Evolutionary conservation across 2,329 filamentous ascomycete species (phyloP).

Genomic region (Gaeumannomyces sp.): DNA sequence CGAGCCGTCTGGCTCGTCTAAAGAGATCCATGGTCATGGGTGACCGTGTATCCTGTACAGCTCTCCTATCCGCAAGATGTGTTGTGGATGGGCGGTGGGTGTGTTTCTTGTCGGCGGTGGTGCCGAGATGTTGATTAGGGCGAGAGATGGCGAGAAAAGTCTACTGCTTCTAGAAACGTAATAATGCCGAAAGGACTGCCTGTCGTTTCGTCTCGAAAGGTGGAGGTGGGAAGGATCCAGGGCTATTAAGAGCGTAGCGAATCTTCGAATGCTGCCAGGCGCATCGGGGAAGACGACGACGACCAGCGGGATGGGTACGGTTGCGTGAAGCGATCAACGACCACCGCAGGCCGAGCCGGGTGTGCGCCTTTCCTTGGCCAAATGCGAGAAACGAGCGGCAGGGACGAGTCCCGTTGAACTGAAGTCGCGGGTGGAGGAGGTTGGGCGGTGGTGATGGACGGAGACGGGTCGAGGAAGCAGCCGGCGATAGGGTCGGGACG

Average conservation of each 20-base stretch:
- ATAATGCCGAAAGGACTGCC: neutral
- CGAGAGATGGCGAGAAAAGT: neutral
- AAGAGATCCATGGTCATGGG: slow-evolving; percentile 48
- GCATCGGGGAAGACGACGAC: neutral
- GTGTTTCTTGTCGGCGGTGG: neutral
- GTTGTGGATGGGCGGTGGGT: neutral
- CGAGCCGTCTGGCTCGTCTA: slow-evolving; percentile 46
- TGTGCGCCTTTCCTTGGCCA: neutral
- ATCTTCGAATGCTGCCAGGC: neutral
- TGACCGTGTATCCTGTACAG: neutral
- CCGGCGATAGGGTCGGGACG: neutral
- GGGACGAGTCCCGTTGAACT: slow-evolving; percentile 3
- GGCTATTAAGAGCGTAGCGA: neutral
- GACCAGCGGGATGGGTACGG: neutral
- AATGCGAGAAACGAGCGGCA: slow-evolving; percentile 9
- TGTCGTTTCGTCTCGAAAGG: neutral
- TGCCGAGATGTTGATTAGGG: neutral
- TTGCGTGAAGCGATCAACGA: neutral
- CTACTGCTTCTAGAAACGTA: neutral
- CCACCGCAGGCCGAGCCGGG: neutral
- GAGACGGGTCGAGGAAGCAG: neutral
- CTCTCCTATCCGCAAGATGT: neutral
- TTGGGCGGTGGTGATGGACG: neutral
- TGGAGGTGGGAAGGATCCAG: neutral
- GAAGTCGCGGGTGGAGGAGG: neutral